Evolutionary conservation across 306 rosid species (phyloP), one percentile per base, ranked within the genome.

Genomic region (Crotalaria pallida): DNA sequence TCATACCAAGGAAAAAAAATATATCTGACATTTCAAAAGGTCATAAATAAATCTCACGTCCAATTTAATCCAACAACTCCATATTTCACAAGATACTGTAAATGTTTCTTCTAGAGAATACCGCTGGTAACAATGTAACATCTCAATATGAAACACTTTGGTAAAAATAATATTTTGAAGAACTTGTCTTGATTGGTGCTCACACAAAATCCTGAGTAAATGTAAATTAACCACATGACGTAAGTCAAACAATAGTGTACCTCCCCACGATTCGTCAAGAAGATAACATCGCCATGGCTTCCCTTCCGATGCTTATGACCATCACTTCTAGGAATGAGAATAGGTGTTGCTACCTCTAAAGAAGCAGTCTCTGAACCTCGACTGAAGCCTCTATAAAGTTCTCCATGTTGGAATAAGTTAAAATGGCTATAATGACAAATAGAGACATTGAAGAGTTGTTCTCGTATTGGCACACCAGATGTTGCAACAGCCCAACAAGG

Each of bases 401-500:
- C 99, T 77, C 96, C 95, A 43, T 95, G 92, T 72, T 87, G 99
- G 78, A 95, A 86, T 44, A 91, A 77, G 91, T 89, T 91, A 67
- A 91, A 89, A 66, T 86, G 89, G 75, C 82, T 65, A 73, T 84
- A 88, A 64, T 91, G 97, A 83, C 99, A 95, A 78, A 95, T 91
- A 53, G 99, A 91, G 67, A 91, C 99, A 64, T 95, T 95, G 65
- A 95, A 95, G 38, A 95, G 89, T 80, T 95, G 97, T 69, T 95
- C 99, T 66, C 92, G 86, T 48, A 91, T 77, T 8, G 96, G 99
- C 51, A 95, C 96, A 56, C 99, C 99, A 56, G 99, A 95, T 27
- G 99, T 89, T 63, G 99, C 99, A 73, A 95, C 88, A 58, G 99
- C 99, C 97, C 96, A 95, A 83, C 99, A 95, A 23, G 99, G 99